Conservation (phyloP, 495 filamentous ascomycete species). For the Daldinia loculata region DNA sequence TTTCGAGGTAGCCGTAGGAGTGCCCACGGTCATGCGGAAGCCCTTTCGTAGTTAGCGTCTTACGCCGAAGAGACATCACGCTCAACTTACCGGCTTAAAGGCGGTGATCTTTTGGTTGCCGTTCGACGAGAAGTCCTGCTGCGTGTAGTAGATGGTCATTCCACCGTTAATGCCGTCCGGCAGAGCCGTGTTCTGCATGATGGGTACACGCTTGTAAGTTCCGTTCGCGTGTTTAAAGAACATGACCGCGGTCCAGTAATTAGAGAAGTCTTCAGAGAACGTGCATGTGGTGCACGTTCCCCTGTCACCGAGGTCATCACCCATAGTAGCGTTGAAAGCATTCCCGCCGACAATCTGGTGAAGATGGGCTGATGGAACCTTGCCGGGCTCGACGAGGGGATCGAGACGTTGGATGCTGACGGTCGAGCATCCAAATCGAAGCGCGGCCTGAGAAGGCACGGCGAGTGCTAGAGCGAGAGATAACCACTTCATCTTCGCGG, state of each 20-base stretch:
- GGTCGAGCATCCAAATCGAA: conserved; percentile 60
- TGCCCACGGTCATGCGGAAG: conserved; percentile 65
- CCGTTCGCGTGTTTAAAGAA: conserved; percentile 64
- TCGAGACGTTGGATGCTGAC: conserved; percentile 60
- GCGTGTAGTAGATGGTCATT: conserved; percentile 65
- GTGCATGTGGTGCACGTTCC: conserved; percentile 59
- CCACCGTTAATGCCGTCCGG: conserved; percentile 60
- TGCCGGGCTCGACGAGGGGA: conserved; percentile 59
- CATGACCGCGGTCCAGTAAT: conserved; percentile 62
- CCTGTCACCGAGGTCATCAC: conserved; percentile 53
- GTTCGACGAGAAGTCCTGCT: conserved; percentile 58
- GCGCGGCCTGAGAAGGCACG: conserved; percentile 54
- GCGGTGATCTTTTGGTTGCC: conserved; percentile 58
- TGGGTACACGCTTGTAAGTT: conserved; percentile 60
- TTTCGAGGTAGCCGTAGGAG: conserved; percentile 47
- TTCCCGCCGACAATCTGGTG: conserved; percentile 63
- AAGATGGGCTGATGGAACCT: conserved; percentile 56
- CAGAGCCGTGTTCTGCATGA: conserved; percentile 59
- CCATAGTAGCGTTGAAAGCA: conserved; percentile 60
- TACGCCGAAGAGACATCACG: background rate
- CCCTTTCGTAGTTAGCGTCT: conserved; percentile 46
- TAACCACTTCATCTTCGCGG: conserved; percentile 58
- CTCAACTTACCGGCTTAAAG: conserved; percentile 56
- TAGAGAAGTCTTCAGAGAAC: conserved; percentile 59
- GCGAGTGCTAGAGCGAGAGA: conserved; percentile 49